These are phyloP conservation scores for Cyathus striatus DNA, from an alignment of 768 basidiomycete genomes.

Conservation along the genomic window DNA sequence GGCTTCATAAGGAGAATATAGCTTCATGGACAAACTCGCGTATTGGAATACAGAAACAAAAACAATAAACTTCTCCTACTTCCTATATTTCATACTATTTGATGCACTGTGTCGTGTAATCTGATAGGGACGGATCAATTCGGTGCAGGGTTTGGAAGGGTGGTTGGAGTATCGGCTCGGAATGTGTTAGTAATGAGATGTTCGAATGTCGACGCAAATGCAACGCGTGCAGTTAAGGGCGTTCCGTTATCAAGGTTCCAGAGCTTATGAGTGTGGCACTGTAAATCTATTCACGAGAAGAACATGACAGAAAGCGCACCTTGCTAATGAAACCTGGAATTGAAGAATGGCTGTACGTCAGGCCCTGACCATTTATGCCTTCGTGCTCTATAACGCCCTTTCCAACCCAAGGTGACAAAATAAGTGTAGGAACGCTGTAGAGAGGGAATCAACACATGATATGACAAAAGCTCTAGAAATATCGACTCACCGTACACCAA, in stretches of 20 bases:
- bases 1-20: too few relatives aligned
- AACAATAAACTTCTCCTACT: too few relatives aligned
- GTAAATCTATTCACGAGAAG: not conserved
- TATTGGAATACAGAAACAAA: too few relatives aligned
- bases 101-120: too few relatives aligned
- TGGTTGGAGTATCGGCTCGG: slow-evolving; percentile 3
- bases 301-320: slow-evolving; percentile 4
- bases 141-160: slow-evolving; percentile 1
- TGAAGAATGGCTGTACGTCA: slow-evolving; percentile 9
- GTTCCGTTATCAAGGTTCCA: slow-evolving; percentile 6
- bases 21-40: too few relatives aligned
- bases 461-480: too few relatives aligned
- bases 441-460: not conserved
- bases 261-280: slow-evolving; percentile 4
- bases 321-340: slow-evolving; percentile 5
- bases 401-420: slow-evolving; percentile 16
- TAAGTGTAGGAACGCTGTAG: slow-evolving; percentile 16
- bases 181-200: slow-evolving; percentile 9
- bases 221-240: slow-evolving; percentile 7
- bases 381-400: slow-evolving; percentile 16
- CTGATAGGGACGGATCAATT: too few relatives aligned
- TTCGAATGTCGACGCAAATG: slow-evolving; percentile 9
- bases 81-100: too few relatives aligned
- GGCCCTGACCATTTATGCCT: slow-evolving; percentile 12
- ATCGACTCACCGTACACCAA: slow-evolving; percentile 13